phyloP scores from a whole-genome alignment of 805 yeast species.

The Saccharomycopsis capsularis region DNA sequence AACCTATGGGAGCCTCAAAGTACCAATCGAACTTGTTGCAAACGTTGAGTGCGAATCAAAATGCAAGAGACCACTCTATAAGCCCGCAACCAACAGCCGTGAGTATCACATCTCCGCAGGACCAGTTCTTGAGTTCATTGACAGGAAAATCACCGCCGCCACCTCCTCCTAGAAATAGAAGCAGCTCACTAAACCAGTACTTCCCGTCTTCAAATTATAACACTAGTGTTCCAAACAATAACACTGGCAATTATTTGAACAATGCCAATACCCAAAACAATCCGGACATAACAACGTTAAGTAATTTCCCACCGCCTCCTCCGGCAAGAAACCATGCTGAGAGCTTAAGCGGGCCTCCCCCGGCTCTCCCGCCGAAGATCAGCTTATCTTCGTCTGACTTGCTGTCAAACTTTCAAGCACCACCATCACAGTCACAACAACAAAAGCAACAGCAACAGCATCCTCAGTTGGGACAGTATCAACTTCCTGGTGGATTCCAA shows the following conservation, averaged over 20 bases:
- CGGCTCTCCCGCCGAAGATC: conserved; percentile 8
- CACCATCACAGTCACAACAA: neutral
- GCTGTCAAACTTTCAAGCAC: neutral
- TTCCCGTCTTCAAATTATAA: neutral
- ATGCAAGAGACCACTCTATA: conserved; percentile 1
- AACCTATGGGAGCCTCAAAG: neutral
- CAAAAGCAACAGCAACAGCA: neutral
- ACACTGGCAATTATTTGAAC: neutral
- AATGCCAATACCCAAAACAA: no score
- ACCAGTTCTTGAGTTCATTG: conserved; percentile 29
- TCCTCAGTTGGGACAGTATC: neutral
- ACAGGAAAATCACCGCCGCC: conserved; percentile 32
- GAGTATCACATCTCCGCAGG: conserved; percentile 6
- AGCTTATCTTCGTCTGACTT: neutral
- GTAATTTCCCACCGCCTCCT: conserved; percentile 5
- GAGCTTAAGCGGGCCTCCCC: neutral
- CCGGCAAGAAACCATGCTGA: neutral
- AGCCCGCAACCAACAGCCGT: conserved; percentile 13
- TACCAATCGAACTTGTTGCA: neutral
- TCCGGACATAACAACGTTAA: neutral
- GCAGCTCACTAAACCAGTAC: conserved; percentile 26
- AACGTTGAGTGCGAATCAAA: neutral
- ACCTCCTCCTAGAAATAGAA: conserved; percentile 34
- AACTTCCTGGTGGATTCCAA: neutral
- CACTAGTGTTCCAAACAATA: neutral